Base-by-base conservation (phyloP, 2,329 filamentous ascomycete genomes). In the Arthrobotrys iridis region DNA sequence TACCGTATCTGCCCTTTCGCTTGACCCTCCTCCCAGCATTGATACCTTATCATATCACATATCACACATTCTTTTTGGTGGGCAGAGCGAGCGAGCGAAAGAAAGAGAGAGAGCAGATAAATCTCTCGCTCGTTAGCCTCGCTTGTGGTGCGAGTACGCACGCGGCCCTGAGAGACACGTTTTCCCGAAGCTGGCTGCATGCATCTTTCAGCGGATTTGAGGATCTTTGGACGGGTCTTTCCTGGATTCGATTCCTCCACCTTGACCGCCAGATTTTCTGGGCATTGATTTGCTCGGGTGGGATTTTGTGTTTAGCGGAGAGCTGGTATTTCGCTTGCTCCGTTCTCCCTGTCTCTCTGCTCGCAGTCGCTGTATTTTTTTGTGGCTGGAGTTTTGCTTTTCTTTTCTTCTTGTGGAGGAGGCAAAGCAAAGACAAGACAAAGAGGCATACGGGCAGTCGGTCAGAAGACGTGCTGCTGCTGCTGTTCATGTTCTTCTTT, bases 91-190 rank as follows among this genome's bases (percentile, higher is more conserved):
- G n/a, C n/a, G n/a, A n/a, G n/a, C n/a, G n/a, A n/a, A n/a, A n/a
- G n/a, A n/a, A n/a, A n/a, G n/a, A n/a, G n/a, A n/a, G n/a, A 22
- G n/a, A 33, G 24, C 26, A 50, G 48, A 55, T 55, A 55, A 55
- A 55, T 37, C 48, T 55, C 48, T 55, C 48, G 48, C 28, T 20
- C 28, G 28, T 37, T 41, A 26, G 59, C 18, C 45, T 68, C 64
- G 65, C 30, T 48, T 50, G 59, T 40, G 28, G 46, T 35, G 50
- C 52, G 50, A 73, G 65, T 73, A 73, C 60, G 68, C 68, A 73
- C 68, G 68, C 68, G 68, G 68, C 58, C 59, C 46, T 48, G 30
- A 48, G 59, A 46, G 59, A 65, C 68, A 65, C 68, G 68, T 73
- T 73, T 52, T 65, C 26, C 45, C 18, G 59, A 26, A 37, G 59